A percentile compares a stretch with the other conserved stretches of the same genome.
Conservation (phyloP, 106 monocot genomes). For the Narthecium ossifragum region DNA sequence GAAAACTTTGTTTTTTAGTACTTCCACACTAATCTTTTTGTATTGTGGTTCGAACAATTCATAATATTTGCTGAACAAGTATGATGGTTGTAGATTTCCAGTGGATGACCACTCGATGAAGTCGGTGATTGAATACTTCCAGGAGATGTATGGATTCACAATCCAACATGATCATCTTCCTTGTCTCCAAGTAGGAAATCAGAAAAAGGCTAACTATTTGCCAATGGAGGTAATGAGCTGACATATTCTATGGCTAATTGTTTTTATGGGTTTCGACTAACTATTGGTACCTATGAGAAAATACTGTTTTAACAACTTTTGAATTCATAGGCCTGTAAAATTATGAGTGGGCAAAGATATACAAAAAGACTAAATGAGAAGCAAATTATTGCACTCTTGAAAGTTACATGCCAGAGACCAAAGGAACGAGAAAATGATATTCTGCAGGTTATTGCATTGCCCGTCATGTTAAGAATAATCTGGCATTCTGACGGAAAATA, state of each 20-base stretch:
- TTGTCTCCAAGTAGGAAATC: slow-evolving; percentile 64
- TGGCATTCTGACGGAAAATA: too few relatives aligned
- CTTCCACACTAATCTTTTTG: too few relatives aligned
- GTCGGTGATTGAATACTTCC: slow-evolving; percentile 61
- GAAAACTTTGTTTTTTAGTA: too few relatives aligned
- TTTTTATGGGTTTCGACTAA: not conserved
- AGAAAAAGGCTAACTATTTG: slow-evolving; percentile 55
- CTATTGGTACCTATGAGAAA: not conserved
- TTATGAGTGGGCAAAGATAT: slow-evolving; percentile 46
- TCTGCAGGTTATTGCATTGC: too few relatives aligned
- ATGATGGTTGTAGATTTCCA: too few relatives aligned
- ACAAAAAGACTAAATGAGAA: slow-evolving; percentile 53
- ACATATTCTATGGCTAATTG: not conserved
- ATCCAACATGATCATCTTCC: slow-evolving; percentile 52
- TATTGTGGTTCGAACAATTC: too few relatives aligned
- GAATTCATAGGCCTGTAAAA: slow-evolving; percentile 44
- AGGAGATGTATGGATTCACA: slow-evolving; percentile 48
- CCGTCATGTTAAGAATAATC: too few relatives aligned
- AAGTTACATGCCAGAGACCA: slow-evolving; percentile 50
- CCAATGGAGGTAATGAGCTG: slow-evolving; percentile 62
- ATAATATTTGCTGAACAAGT: too few relatives aligned
- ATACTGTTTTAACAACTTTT: too few relatives aligned
- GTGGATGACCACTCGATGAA: slow-evolving; percentile 44
- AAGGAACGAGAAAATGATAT: slow-evolving; percentile 47
- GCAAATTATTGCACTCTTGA: slow-evolving; percentile 50